Conservation (phyloP, 805 yeast species). For the Cyberlindnera petersonii region DNA sequence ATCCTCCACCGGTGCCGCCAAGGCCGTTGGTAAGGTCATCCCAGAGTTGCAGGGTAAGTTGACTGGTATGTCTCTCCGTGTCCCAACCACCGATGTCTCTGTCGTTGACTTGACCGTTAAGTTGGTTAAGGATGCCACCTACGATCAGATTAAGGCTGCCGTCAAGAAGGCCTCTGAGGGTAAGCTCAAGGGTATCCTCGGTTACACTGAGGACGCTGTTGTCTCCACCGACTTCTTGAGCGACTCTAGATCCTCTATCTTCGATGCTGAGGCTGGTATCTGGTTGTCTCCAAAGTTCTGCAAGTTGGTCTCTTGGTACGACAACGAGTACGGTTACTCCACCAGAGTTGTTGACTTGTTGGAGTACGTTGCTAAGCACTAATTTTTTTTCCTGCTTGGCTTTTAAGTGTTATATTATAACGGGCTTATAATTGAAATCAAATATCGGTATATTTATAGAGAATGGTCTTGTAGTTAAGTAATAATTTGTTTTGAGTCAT, state of each 20-base stretch:
- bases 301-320: constrained; percentile 93
- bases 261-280: constrained; percentile 90
- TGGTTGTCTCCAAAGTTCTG: constrained; percentile 82
- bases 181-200: constrained; percentile 74
- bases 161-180: constrained; percentile 75
- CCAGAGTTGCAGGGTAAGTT: constrained; percentile 89
- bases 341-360: constrained; percentile 92
- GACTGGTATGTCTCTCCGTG: constrained; percentile 92
- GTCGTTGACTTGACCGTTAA: constrained; percentile 90
- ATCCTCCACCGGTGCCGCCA: constrained; percentile 95
- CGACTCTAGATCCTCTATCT: constrained; percentile 81
- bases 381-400: no score
- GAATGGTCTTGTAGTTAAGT: constrained; percentile 2
- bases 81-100: constrained; percentile 90
- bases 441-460: constrained; percentile 13
- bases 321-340: constrained; percentile 94
- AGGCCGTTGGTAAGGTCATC: constrained; percentile 94
- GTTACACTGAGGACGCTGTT: constrained; percentile 90
- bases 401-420: constrained; percentile 6
- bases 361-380: constrained; percentile 59
- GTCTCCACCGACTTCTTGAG: constrained; percentile 88
- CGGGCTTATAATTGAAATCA: constrained; percentile 11
- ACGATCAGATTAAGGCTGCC: constrained; percentile 77
- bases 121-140: constrained; percentile 69
- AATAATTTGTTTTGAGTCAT: no score